Conservation (phyloP, 2,329 filamentous ascomycete genomes). For the Cylindrodendrum hubeiense region DNA sequence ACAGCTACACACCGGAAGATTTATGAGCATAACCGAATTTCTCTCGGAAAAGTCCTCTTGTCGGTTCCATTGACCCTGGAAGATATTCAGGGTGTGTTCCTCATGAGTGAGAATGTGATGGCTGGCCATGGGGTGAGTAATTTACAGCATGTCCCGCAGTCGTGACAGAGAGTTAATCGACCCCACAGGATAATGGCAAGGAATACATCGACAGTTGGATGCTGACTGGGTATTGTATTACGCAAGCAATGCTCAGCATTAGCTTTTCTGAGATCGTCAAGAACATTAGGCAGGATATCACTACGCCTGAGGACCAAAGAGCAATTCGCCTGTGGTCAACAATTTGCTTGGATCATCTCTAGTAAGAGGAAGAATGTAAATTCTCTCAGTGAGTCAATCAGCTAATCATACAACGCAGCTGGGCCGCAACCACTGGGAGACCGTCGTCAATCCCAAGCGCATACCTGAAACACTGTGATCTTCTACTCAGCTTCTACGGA, state of each 20-base stretch:
- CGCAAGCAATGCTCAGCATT: slow-evolving; percentile 13
- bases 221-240: slow-evolving; percentile 9
- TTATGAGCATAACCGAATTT: slow-evolving; percentile 1
- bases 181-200: neutral
- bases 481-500: slow-evolving; percentile 11
- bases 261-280: slow-evolving; percentile 6
- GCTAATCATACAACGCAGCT: neutral
- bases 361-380: slow-evolving; percentile 1
- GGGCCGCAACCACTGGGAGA: slow-evolving; percentile 9
- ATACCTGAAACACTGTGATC: slow-evolving; percentile 16
- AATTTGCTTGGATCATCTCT: slow-evolving; percentile 10
- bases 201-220: slow-evolving; percentile 21
- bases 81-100: slow-evolving; percentile 6
- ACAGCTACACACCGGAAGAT: neutral
- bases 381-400: neutral
- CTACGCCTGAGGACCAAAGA: neutral
- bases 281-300: neutral
- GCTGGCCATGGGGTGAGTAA: neutral
- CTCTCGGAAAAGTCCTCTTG: slow-evolving; percentile 3
- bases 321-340: slow-evolving; percentile 7
- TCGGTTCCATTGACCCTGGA: neutral
- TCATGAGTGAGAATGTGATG: slow-evolving; percentile 16
- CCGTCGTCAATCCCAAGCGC: neutral
- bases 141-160: no score
- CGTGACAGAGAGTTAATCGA: no score